Evolutionary conservation across 371 early-diverging fungal species (phyloP).

Genomic region (Fennellomyces sp.): DNA sequence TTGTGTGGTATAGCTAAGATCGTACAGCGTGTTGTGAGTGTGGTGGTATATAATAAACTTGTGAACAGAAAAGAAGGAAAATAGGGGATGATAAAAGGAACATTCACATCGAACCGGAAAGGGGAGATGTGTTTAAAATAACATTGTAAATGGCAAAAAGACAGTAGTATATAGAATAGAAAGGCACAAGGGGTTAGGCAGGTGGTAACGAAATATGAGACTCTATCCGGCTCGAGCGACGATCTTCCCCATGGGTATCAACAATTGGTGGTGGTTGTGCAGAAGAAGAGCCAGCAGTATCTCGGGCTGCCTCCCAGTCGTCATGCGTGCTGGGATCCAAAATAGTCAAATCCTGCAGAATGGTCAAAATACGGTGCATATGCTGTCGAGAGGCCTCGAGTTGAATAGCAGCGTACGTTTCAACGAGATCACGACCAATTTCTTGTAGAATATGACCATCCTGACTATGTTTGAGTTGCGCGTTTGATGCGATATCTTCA

Average conservation of each 20-base stretch:
- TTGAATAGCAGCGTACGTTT: constrained; percentile 17
- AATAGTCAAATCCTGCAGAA: constrained; percentile 18
- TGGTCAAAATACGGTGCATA: constrained; percentile 22
- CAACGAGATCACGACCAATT: constrained; percentile 20
- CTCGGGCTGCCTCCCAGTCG: background rate
- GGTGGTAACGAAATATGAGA: constrained; percentile 1
- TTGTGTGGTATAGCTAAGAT: no score
- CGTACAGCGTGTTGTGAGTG: no score
- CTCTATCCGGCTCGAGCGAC: background rate
- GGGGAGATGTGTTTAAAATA: constrained; percentile 1
- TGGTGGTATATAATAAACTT: no score
- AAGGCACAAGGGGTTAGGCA: background rate
- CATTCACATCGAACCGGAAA: no score
- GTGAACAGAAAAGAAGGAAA: constrained; percentile 3
- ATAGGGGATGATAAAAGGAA: no score
- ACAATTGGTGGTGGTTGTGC: background rate
- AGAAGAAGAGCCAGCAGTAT: background rate
- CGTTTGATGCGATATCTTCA: constrained; percentile 17
- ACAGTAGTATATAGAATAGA: constrained; percentile 12
- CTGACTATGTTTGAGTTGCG: constrained; percentile 14
- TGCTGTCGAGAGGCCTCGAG: constrained; percentile 16
- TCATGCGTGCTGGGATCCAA: constrained; percentile 2
- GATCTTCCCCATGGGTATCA: background rate
- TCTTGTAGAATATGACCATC: constrained; percentile 15
- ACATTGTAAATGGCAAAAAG: background rate